These are phyloP conservation scores for Cordyceps militaris DNA, from an alignment of 2,329 filamentous ascomycete species.

Conservation along the genomic window DNA sequence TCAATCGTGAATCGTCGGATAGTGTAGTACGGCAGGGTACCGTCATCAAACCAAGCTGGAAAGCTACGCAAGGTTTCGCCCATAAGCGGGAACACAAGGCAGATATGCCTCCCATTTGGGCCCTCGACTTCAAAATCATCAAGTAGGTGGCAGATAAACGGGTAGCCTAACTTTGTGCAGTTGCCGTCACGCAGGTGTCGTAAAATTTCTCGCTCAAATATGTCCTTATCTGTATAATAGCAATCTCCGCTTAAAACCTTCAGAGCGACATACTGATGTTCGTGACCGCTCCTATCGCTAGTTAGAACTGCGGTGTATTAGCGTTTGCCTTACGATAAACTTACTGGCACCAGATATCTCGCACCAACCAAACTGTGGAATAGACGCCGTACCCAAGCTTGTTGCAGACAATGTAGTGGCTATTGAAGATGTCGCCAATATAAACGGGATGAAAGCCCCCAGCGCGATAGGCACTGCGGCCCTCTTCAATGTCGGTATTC, in stretches of 20 bases:
- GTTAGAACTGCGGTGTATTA: neutral
- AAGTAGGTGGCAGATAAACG: conserved; percentile 16
- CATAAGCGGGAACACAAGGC: conserved; percentile 25
- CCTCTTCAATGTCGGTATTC: neutral
- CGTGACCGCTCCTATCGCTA: neutral
- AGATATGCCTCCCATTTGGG: conserved; percentile 25
- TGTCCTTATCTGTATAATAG: conserved; percentile 12
- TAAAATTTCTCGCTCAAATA: conserved; percentile 18
- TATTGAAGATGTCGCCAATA: neutral
- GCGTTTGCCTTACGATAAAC: neutral
- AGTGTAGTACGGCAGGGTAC: conserved; percentile 13
- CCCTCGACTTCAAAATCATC: conserved; percentile 23
- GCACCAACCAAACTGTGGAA: conserved; percentile 20
- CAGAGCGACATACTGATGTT: conserved; percentile 18
- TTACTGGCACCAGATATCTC: neutral
- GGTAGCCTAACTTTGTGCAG: neutral
- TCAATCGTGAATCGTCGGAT: conserved; percentile 17
- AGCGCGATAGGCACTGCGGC: neutral
- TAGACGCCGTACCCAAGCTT: conserved; percentile 20
- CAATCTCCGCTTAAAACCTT: conserved; percentile 21
- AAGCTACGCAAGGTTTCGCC: conserved; percentile 20
- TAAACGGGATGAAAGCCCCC: neutral
- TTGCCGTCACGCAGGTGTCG: conserved; percentile 17
- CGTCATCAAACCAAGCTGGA: conserved; percentile 12
- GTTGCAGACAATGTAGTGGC: conserved; percentile 16